Percentiles rank a stretch among this genome's conserved stretches.
Conservation (phyloP, 2,329 filamentous ascomycete genomes). For the Botryotinia narcissicola region DNA sequence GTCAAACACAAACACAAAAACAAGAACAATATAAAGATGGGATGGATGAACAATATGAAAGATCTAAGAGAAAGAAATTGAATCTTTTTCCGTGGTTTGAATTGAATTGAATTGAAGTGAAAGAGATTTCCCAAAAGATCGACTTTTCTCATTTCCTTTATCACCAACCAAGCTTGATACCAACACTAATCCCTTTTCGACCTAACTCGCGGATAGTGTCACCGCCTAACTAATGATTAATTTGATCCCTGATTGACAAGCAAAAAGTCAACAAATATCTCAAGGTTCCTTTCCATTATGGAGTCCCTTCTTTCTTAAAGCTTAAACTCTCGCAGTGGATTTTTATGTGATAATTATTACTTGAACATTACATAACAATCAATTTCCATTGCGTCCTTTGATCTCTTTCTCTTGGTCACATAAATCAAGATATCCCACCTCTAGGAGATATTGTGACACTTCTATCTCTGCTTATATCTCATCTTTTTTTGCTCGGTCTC, state of each 20-base stretch:
- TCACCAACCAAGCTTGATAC: neutral
- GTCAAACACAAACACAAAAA: neutral
- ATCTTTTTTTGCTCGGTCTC: neutral
- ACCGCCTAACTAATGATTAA: neutral
- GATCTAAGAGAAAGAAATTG: neutral
- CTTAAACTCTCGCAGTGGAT: neutral
- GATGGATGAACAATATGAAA: neutral
- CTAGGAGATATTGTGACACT: neutral
- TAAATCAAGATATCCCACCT: neutral
- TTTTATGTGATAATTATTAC: slow-evolving; percentile 3
- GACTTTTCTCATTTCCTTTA: slow-evolving; percentile 15
- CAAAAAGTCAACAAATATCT: slow-evolving; percentile 9
- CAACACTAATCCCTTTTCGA: neutral
- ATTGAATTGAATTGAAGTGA: neutral
- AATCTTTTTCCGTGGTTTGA: too few species aligned
- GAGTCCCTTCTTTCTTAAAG: neutral
- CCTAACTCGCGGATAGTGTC: neutral
- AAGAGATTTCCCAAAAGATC: slow-evolving; percentile 6
- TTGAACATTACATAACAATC: neutral
- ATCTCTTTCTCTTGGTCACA: slow-evolving; percentile 9
- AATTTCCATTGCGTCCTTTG: neutral
- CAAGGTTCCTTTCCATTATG: neutral
- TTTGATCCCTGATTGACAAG: neutral
- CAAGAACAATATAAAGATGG: neutral
- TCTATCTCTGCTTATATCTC: neutral